A percentile compares a stretch with the other conserved stretches of the same genome.
phyloP scores from a whole-genome alignment of 331 rosid species.

The Quercus phellos region DNA sequence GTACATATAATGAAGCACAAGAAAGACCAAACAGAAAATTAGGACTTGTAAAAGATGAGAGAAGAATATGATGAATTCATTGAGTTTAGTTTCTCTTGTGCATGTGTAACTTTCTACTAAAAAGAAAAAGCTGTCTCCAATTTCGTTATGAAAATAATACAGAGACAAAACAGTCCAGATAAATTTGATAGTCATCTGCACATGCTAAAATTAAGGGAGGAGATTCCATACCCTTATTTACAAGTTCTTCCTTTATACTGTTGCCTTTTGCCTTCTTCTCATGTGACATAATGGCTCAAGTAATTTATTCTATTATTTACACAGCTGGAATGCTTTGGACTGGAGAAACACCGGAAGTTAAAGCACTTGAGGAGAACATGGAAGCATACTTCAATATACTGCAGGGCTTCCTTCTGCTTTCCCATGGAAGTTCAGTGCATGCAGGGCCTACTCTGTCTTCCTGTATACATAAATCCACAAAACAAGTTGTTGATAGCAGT shows the following conservation, averaged over 20 bases:
- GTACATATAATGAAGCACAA: neutral
- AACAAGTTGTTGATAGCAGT: constrained; percentile 73
- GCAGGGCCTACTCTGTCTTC: constrained; percentile 83
- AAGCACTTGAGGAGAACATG: constrained; percentile 72
- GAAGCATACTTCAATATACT: constrained; percentile 60
- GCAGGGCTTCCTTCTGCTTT: constrained; percentile 77
- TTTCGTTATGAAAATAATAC: neutral
- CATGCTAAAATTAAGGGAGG: neutral
- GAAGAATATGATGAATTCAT: neutral
- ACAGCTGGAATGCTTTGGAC: constrained; percentile 95
- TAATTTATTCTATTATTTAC: constrained; percentile 11
- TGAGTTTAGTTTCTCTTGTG: too few species aligned
- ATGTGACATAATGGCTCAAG: neutral
- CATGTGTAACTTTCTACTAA: neutral
- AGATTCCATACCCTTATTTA: neutral
- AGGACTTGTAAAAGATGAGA: neutral
- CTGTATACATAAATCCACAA: constrained; percentile 49
- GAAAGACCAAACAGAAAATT: neutral
- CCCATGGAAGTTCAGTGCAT: constrained; percentile 62
- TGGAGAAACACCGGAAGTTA: constrained; percentile 50
- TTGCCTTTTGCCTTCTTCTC: neutral
- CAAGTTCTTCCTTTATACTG: neutral
- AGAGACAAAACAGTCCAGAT: neutral
- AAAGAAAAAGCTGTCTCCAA: neutral
- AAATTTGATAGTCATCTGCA: neutral